Conservation (phyloP, 1,284 basidiomycete genomes). For the Cryptococcus neoformans region DNA sequence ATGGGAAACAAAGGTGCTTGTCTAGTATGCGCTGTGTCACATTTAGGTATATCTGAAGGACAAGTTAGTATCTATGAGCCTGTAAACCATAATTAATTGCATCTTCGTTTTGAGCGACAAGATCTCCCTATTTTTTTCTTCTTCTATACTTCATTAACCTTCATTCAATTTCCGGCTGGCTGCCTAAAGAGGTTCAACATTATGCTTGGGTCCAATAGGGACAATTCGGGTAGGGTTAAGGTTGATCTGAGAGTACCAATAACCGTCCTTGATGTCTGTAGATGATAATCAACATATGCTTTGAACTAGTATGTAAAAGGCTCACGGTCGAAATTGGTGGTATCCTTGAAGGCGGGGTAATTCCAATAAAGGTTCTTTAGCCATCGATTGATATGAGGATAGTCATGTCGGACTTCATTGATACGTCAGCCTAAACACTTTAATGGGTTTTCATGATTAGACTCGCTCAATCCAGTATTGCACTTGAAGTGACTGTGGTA, state of each 20-base stretch:
- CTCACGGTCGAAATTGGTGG: slow-evolving; percentile 70
- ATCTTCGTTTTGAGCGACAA: no score
- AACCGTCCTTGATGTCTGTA: slow-evolving; percentile 77
- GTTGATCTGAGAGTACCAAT: slow-evolving; percentile 58
- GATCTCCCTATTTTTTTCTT: no score
- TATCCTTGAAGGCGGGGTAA: slow-evolving; percentile 78
- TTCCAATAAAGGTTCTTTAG: slow-evolving; percentile 90
- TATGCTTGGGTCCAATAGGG: slow-evolving; percentile 66
- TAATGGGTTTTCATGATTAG: no score
- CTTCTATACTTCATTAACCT: no score
- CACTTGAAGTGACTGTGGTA: slow-evolving; percentile 95
- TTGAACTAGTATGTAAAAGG: not conserved
- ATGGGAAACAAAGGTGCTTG: not conserved
- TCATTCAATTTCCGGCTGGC: not conserved
- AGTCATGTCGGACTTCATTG: slow-evolving; percentile 58
- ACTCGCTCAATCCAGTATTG: slow-evolving; percentile 64
- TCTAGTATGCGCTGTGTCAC: no score
- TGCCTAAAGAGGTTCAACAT: slow-evolving; percentile 60
- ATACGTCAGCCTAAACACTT: not conserved
- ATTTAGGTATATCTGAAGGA: no score
- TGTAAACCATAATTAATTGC: no score
- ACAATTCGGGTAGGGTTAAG: slow-evolving; percentile 73
- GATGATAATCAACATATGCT: not conserved
- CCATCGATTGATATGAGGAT: slow-evolving; percentile 79
- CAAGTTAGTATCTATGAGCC: no score